Evolutionary conservation across 73 alveolate species (phyloP), one percentile per base, ranked within the genome.

Genomic region (Blepharisma japonicum): DNA sequence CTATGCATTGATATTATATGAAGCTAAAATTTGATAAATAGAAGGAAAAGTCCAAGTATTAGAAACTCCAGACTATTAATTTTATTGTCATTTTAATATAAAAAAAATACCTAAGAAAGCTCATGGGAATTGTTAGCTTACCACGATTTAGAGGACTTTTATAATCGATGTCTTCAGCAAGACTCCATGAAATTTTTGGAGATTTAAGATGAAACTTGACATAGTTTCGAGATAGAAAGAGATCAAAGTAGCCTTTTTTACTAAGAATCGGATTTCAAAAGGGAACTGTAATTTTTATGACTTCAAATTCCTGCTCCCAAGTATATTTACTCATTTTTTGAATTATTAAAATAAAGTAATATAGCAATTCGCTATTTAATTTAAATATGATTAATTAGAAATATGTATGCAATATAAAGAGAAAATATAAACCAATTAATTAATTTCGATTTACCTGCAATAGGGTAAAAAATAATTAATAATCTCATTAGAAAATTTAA

Each of bases 141-240:
- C n/a, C 46, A 4, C 47, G 14, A 39, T 61, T 61, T 1, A 61
- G 74, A 0, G 74, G 23, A 25, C 18, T 18, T 8, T 8, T 39
- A 14, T n/a, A 39, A 25, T 61, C 74, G 47, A 61, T 61, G 74
- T 61, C 74, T 20, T 61, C 18, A 61, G 23, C 18, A 61, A 61
- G 46, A 61, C 18, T 61, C 74, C 46, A 61, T 18, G 46, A 61
- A 61, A 61, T 14, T 61, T 61, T 61, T 18, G 74, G 74, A n/a
- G 74, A 61, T 25, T 61, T 61, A 39, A 61, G 74, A 61, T 61
- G 74, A 18, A 61, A 61, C 23, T 61, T 61, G 74, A 61, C 47
- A 5, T 61, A 61, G 4, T n/a, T 61, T 39, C 74, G 38, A 2
- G 74, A 61, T 18, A 25, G 18, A 61, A 20, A 61, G 74, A 61